Evolutionary conservation across 257 asterid species (phyloP).

Genomic region (Solanum tacnaense): DNA sequence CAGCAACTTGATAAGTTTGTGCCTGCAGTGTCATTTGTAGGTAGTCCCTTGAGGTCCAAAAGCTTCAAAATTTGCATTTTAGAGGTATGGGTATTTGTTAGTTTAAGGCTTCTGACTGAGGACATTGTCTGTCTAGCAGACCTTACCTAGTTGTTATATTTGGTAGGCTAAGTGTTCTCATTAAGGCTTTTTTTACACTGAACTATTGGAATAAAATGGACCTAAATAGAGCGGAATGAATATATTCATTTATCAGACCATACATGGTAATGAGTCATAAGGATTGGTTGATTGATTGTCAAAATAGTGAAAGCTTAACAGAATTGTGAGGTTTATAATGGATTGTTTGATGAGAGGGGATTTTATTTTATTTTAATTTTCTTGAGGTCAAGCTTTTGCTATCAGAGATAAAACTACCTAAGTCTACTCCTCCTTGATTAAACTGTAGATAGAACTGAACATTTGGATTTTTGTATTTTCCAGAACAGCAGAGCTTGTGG

Average conservation of each 20-base stretch:
- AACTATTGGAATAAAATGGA: neutral
- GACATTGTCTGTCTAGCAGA: neutral
- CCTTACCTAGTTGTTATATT: neutral
- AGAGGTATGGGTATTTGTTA: neutral
- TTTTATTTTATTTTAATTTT: neutral
- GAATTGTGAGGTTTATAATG: neutral
- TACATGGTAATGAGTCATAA: neutral
- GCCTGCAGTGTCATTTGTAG: neutral
- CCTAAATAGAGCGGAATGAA: neutral
- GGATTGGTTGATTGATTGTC: neutral
- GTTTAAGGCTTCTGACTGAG: neutral
- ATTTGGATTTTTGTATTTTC: neutral
- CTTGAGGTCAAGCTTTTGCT: neutral
- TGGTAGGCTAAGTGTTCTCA: neutral
- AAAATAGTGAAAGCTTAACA: neutral
- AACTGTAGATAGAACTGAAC: neutral
- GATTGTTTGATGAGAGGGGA: neutral
- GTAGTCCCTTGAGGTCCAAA: neutral
- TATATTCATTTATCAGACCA: neutral
- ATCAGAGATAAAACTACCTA: neutral
- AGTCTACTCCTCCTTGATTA: neutral
- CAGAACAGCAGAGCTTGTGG: slow-evolving; percentile 71
- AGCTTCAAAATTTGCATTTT: neutral
- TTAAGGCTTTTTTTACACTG: neutral
- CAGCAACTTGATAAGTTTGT: neutral